Percentiles rank a stretch among this genome's conserved stretches.
These are phyloP conservation scores for Ceratocystis huliohia DNA, from an alignment of 2,329 filamentous ascomycete genomes.

Conservation along the genomic window DNA sequence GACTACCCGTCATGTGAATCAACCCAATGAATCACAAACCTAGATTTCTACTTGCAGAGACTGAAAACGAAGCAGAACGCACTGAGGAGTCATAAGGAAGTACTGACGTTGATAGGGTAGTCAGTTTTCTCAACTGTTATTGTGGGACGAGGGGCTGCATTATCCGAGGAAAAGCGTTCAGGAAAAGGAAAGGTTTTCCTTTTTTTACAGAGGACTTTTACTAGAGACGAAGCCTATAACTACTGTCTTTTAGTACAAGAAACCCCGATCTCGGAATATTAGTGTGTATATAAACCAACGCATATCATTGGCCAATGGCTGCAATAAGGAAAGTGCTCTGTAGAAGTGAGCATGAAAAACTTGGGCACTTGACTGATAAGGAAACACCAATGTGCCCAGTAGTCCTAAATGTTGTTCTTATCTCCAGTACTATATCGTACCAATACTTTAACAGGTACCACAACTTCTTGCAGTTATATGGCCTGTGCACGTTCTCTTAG, in stretches of 20 bases:
- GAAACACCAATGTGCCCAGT: not conserved
- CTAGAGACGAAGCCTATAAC: not conserved
- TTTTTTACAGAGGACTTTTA: not conserved
- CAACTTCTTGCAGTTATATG: not conserved
- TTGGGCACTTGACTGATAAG: not conserved
- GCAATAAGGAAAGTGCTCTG: not conserved
- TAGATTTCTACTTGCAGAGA: not conserved
- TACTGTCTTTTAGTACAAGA: not conserved
- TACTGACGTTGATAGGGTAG: not conserved
- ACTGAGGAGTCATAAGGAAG: not conserved
- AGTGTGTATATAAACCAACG: not conserved
- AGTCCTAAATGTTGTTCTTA: not conserved
- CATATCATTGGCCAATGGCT: not conserved
- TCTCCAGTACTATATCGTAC: not conserved
- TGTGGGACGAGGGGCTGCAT: not conserved
- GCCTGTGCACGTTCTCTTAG: not conserved
- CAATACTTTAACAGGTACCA: not conserved
- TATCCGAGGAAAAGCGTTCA: not conserved
- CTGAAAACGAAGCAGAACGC: not conserved
- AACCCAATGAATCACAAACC: not conserved
- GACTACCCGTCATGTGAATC: not conserved
- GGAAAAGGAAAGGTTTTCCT: not conserved
- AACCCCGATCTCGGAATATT: not conserved
- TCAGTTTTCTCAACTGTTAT: not conserved
- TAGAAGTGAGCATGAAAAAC: not conserved